These are phyloP conservation scores for Ustilago shanxiensis DNA, from an alignment of 1,284 basidiomycete genomes.

Conservation along the genomic window DNA sequence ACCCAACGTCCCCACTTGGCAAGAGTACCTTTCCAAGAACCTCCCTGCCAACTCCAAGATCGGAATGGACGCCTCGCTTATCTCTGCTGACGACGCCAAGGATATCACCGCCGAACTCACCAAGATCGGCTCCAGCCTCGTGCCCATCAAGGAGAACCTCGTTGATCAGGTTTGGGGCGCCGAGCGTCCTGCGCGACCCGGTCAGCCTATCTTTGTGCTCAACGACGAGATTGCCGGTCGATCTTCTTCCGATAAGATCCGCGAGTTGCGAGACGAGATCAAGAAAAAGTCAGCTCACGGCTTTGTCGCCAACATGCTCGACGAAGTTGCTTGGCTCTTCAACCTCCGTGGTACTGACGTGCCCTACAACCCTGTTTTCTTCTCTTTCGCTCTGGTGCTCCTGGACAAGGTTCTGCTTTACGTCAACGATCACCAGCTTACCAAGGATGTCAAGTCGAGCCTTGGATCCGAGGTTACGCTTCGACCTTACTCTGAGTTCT, in stretches of 20 bases:
- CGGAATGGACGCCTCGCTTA: conserved; percentile 65
- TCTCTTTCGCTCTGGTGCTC: conserved; percentile 87
- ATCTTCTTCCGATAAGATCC: conserved; percentile 54
- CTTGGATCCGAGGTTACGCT: conserved; percentile 77
- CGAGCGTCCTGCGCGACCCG: conserved; percentile 79
- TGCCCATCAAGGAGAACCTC: conserved; percentile 77
- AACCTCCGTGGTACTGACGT: conserved; percentile 94
- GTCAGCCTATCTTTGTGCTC: conserved; percentile 79
- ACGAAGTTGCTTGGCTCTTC: conserved; percentile 78
- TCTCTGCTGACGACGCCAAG: conserved; percentile 67
- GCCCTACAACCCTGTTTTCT: conserved; percentile 92
- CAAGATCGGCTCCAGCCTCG: conserved; percentile 49
- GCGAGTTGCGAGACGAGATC: conserved; percentile 61
- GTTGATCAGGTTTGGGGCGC: conserved; percentile 84
- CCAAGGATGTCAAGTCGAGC: conserved; percentile 75
- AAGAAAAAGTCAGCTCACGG: conserved; percentile 57
- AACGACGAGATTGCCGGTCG: conserved; percentile 78
- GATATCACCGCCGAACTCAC: conserved; percentile 50
- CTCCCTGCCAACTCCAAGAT: conserved; percentile 52
- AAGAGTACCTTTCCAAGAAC: conserved; percentile 61
- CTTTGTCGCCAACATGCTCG: conserved; percentile 68
- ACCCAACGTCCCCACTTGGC: conserved; percentile 88
- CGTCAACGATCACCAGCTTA: conserved; percentile 77
- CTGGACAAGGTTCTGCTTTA: conserved; percentile 78
- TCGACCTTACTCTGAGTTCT: conserved; percentile 75